Conservation (phyloP, 805 yeast species). For the Yarrowia alimentaria region DNA sequence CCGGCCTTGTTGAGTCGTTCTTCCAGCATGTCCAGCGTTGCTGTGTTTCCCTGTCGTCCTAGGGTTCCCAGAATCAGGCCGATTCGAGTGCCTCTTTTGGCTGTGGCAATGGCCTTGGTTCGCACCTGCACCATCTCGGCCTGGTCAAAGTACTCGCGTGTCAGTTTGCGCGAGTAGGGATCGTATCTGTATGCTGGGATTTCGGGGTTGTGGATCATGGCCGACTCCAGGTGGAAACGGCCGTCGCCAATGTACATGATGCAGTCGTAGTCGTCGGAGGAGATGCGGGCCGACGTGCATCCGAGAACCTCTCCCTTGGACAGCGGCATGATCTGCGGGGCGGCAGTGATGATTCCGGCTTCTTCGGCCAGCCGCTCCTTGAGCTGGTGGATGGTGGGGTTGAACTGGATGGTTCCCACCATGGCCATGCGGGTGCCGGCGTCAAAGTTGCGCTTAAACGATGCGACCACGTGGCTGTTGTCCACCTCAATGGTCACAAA, state of each 20-base stretch:
- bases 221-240: conserved; percentile 88
- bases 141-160: conserved; percentile 85
- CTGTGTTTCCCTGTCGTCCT: conserved; percentile 91
- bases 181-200: conserved; percentile 92
- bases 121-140: conserved; percentile 74
- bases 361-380: conserved; percentile 51
- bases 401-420: conserved; percentile 95
- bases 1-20: conserved; percentile 52
- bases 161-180: conserved; percentile 89
- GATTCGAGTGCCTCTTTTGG: conserved; percentile 58
- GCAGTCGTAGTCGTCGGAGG: conserved; percentile 54
- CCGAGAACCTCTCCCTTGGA: conserved; percentile 96
- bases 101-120: conserved; percentile 66
- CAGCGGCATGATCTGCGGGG: conserved; percentile 90
- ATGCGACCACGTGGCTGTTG: conserved; percentile 73
- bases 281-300: conserved; percentile 82
- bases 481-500: conserved; percentile 93
- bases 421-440: conserved; percentile 69
- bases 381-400: conserved; percentile 84
- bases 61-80: conserved; percentile 90
- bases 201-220: conserved; percentile 95
- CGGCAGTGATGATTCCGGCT: conserved; percentile 56
- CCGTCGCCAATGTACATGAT: conserved; percentile 96
- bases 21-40: conserved; percentile 69
- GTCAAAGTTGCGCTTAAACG: conserved; percentile 67